Evolutionary conservation across 345 rosid species (phyloP).

Genomic region (Draba incana): DNA sequence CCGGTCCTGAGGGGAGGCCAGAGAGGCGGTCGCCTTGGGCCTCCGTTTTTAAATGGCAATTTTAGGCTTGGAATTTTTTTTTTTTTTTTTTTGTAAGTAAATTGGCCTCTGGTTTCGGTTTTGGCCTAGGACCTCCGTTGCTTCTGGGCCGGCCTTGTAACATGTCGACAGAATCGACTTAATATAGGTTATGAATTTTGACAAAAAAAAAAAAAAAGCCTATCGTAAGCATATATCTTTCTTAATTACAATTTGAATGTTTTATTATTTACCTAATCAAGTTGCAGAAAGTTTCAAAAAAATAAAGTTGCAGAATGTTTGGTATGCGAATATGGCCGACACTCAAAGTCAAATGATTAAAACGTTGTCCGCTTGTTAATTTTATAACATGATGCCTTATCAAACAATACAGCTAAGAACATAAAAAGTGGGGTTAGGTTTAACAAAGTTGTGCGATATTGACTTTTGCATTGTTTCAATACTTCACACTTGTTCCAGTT

Average conservation of each 20-base stretch:
- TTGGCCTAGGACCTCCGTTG: too few species aligned
- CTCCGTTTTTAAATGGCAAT: too few species aligned
- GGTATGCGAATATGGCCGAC: conserved; percentile 41
- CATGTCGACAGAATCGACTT: too few species aligned
- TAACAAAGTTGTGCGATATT: conserved; percentile 26
- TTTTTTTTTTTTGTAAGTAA: too few species aligned
- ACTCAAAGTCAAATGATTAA: conserved; percentile 23
- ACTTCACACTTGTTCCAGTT: conserved; percentile 25
- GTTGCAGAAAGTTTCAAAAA: conserved; percentile 13
- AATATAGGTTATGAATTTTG: too few species aligned
- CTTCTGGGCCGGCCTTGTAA: too few species aligned
- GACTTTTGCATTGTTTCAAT: conserved; percentile 32
- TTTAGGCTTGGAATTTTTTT: too few species aligned
- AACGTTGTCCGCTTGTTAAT: conserved; percentile 25
- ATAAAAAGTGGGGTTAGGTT: conserved; percentile 24
- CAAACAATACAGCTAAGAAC: conserved; percentile 17
- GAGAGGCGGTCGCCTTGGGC: too few species aligned
- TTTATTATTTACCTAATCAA: background rate
- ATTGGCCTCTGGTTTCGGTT: too few species aligned
- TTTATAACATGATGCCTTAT: conserved; percentile 21
- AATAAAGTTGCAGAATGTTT: conserved; percentile 15
- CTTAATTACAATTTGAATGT: background rate
- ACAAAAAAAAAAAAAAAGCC: too few species aligned
- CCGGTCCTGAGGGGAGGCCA: too few species aligned
- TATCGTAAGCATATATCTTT: background rate